Evolutionary conservation across 2,329 filamentous ascomycete genomes (phyloP).

Genomic region (Cordyceps pruinosa): DNA sequence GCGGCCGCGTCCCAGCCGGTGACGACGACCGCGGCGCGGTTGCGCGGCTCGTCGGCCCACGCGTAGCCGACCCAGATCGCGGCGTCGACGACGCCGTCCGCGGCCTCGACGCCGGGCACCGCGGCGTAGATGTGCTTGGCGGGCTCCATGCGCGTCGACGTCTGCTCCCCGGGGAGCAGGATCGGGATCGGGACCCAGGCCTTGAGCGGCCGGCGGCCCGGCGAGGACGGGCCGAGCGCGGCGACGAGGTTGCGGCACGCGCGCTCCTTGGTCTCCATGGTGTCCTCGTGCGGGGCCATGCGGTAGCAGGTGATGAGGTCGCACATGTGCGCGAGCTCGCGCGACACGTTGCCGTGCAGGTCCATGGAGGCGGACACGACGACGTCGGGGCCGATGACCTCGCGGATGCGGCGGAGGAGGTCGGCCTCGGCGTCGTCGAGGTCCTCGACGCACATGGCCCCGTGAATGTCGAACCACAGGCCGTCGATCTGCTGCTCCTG

Average conservation of each 20-base stretch:
- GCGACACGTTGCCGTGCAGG: constrained; percentile 48
- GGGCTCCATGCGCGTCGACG: constrained; percentile 46
- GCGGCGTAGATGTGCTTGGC: constrained; percentile 43
- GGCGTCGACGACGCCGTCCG: constrained; percentile 39
- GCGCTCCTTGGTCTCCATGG: constrained; percentile 41
- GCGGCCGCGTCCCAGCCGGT: constrained; percentile 41
- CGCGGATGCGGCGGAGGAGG: constrained; percentile 38
- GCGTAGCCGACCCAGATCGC: constrained; percentile 51
- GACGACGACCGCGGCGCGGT: constrained; percentile 42
- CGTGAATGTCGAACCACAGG: constrained; percentile 50
- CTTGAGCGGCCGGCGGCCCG: constrained; percentile 36
- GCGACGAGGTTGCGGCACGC: constrained; percentile 43
- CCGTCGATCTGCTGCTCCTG: constrained; percentile 33
- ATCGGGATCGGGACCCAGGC: constrained; percentile 47
- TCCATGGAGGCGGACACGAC: constrained; percentile 50
- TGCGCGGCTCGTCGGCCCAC: constrained; percentile 49
- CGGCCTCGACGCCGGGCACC: constrained; percentile 36
- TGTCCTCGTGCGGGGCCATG: constrained; percentile 45
- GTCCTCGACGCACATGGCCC: constrained; percentile 47
- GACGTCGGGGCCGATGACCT: constrained; percentile 37
- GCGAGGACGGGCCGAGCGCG: constrained; percentile 24
- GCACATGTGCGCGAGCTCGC: constrained; percentile 39
- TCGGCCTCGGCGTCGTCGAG: constrained; percentile 42
- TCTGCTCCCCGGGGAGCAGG: constrained; percentile 47
- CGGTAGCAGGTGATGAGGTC: constrained; percentile 49